phyloP scores from a whole-genome alignment of 768 basidiomycete genomes.

The Filobasidium floriforme region DNA sequence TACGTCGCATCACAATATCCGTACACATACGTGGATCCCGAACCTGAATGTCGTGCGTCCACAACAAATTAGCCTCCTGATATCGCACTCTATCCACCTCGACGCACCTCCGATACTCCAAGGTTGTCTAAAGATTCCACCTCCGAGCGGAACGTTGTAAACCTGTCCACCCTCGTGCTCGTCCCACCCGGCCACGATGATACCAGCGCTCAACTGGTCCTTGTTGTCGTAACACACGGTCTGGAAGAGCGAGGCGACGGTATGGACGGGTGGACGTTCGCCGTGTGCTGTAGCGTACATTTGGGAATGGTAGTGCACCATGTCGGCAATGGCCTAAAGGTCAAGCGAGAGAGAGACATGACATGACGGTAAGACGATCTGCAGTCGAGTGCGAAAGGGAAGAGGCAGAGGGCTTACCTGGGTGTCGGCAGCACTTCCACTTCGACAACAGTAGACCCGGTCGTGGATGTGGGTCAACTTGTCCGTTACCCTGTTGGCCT shows the following conservation, averaged over 20 bases:
- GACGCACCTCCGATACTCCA: slow-evolving; percentile 92
- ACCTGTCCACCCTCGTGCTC: slow-evolving; percentile 80
- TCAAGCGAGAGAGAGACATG: not conserved
- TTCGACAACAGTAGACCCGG: slow-evolving; percentile 97
- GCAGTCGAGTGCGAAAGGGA: not conserved
- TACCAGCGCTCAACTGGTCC: slow-evolving; percentile 76
- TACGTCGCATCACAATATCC: slow-evolving; percentile 99
- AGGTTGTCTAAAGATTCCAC: slow-evolving; percentile 91
- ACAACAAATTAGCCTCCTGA: slow-evolving; percentile 1
- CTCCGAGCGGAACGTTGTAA: slow-evolving; percentile 93
- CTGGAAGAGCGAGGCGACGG: slow-evolving; percentile 76
- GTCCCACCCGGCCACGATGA: slow-evolving; percentile 98
- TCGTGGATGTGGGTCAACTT: slow-evolving; percentile 95
- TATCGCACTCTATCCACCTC: not conserved
- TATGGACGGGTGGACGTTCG: slow-evolving; percentile 66
- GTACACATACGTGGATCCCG: slow-evolving; percentile 95
- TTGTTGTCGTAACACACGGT: slow-evolving; percentile 89
- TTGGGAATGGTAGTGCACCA: slow-evolving; percentile 74
- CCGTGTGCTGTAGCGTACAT: slow-evolving; percentile 61
- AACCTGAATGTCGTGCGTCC: slow-evolving; percentile 52
- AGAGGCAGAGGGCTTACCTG: slow-evolving; percentile 50
- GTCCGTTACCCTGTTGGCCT: slow-evolving; percentile 98
- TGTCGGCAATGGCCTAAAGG: slow-evolving; percentile 70
- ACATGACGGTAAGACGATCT: not conserved
- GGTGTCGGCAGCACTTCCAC: slow-evolving; percentile 94